Evolutionary conservation across 495 filamentous ascomycete species (phyloP), one percentile per base, ranked within the genome.

Genomic region (Recurvomyces mirabilis): DNA sequence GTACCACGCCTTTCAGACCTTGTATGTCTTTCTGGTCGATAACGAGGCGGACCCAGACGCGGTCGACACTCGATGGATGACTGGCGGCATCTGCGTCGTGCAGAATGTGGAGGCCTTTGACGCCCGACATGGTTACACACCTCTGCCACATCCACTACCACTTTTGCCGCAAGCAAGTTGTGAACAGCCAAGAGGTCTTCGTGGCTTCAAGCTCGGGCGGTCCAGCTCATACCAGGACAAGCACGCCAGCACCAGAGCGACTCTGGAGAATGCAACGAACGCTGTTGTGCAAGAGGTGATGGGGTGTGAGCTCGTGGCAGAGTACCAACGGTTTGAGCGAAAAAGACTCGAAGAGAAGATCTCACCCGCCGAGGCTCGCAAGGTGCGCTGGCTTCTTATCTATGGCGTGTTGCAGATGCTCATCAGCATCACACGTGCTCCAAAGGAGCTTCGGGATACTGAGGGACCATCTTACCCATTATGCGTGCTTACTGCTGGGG

Each of bases 381-480:
- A 63, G 50, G 58, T 66, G 15, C 75, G 82, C 38, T 87, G 82
- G 82, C 64, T 84, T 3, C 61, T 87, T 11, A 70, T 87, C 28
- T 87, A 87, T 57, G 73, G 76, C 24, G 65, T 81, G 12, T 62
- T 87, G 15, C 82, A 87, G 58, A 61, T 64, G 47, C 56, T 66
- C 15, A 52, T 57, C 17, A 64, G 60, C 13, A 52, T 61, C 9
- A 54, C 51, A 3, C 55, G 56, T 17, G 64, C 60, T 0, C 64
- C 64, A 12, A 51, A 51, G 29, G 62, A 64, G 46, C 61, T 65
- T 15, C 49, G 57, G 13, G 58, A 64, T 23, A 49, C 57, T 9
- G 57, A 61, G 24, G 40, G 24, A 1, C 32, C 59, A 10, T 36
- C 32, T 4, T 66, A 66, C 38, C 60, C 61, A 11, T 49, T 66